phyloP scores from a whole-genome alignment of 305 asterid genomes.

The Fraxinus baroniana region DNA sequence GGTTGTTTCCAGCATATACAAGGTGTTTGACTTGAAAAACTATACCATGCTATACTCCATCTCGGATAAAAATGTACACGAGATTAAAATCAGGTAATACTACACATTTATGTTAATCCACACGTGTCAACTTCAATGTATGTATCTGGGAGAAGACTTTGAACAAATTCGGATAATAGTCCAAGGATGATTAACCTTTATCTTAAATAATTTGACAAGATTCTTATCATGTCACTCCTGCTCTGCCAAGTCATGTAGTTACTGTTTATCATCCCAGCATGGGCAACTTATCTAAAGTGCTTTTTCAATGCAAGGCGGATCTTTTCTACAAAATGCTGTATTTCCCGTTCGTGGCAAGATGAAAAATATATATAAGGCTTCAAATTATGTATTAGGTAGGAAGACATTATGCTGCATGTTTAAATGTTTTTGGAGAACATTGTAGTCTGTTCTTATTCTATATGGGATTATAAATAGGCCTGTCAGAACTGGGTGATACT shows the following conservation, averaged over 20 bases:
- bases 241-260: background rate
- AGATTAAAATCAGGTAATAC: slow-evolving; percentile 86
- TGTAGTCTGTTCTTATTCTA: background rate
- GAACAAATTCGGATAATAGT: background rate
- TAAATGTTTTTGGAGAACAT: background rate
- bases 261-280: background rate
- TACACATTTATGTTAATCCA: background rate
- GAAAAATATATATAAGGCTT: background rate
- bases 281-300: background rate
- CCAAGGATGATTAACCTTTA: background rate
- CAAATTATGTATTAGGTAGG: background rate
- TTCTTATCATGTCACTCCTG: background rate
- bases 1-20: slow-evolving; percentile 64
- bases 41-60: slow-evolving; percentile 91
- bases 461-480: background rate
- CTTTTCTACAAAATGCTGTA: background rate
- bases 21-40: slow-evolving; percentile 98
- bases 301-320: background rate
- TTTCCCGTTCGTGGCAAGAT: background rate
- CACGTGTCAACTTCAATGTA: background rate
- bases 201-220: background rate
- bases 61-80: slow-evolving; percentile 89
- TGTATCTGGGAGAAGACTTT: background rate
- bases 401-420: background rate
- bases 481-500: background rate